Conservation (phyloP, 1,284 basidiomycete species). For the Malassezia sympodialis region DNA sequence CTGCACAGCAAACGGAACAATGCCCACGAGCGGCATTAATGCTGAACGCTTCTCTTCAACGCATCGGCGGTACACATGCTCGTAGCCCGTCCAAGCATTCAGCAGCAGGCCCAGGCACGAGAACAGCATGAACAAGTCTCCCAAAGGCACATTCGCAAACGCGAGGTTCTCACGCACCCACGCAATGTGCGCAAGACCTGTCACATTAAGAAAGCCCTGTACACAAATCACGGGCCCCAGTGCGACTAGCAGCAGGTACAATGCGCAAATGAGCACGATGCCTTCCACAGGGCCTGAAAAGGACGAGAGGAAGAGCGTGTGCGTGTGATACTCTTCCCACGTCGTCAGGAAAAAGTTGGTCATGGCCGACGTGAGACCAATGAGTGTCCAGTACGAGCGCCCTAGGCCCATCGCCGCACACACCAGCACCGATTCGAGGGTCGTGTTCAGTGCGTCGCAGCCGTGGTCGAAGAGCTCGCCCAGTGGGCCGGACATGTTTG, state of each 20-base stretch:
- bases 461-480: conserved; percentile 98
- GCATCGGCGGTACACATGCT: conserved; percentile 26
- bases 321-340: conserved; percentile 97
- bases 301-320: conserved; percentile 54
- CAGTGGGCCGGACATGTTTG: conserved; percentile 87
- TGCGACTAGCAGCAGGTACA: conserved; percentile 60
- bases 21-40: conserved; percentile 59
- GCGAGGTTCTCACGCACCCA: conserved; percentile 44
- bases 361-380: conserved; percentile 71
- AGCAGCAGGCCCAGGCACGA: conserved; percentile 63
- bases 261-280: conserved; percentile 70
- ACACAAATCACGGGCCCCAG: conserved; percentile 67
- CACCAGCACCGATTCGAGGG: conserved; percentile 49
- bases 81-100: conserved; percentile 62
- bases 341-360: conserved; percentile 89
- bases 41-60: conserved; percentile 34
- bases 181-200: conserved; percentile 54
- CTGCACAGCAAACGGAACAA: conserved; percentile 69
- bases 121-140: conserved; percentile 78
- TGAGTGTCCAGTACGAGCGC: conserved; percentile 90
- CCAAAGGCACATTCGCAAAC: conserved; percentile 61
- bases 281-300: conserved; percentile 96
- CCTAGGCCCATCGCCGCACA: conserved; percentile 62
- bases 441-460: conserved; percentile 75
- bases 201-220: conserved; percentile 58